Percentiles rank a stretch among this genome's conserved stretches.
phyloP scores from a whole-genome alignment of 129 eudicot genomes.

The Ambrosia trifida region DNA sequence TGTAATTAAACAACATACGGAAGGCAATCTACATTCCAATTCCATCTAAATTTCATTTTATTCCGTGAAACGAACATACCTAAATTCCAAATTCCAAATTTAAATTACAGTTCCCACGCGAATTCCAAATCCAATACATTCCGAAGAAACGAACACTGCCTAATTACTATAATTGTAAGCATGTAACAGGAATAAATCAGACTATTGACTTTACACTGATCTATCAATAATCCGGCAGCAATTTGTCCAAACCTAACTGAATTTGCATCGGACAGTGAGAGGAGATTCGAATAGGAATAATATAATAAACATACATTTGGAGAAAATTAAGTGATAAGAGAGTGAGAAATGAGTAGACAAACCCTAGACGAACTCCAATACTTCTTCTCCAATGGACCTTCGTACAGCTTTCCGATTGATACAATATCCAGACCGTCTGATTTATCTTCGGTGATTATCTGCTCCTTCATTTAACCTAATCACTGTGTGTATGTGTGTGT shows the following conservation, averaged over 20 bases:
- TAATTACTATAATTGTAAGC: slow-evolving; percentile 1
- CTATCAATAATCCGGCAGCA: slow-evolving; percentile 10
- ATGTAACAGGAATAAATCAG: slow-evolving; percentile 1
- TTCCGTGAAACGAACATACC: no score
- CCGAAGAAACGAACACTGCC: no score
- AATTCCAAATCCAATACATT: no score
- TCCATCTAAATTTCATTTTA: no score
- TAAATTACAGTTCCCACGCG: no score
- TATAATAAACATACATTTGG: not conserved
- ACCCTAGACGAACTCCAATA: slow-evolving; percentile 99
- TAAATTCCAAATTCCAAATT: no score
- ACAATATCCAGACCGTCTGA: slow-evolving; percentile 76
- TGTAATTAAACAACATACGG: no score
- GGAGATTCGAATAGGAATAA: not conserved
- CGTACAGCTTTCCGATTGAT: slow-evolving; percentile 70
- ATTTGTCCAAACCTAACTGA: slow-evolving; percentile 12
- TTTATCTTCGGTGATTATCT: slow-evolving; percentile 38
- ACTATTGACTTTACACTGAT: not conserved
- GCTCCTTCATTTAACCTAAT: slow-evolving; percentile 52
- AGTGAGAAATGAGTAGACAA: slow-evolving; percentile 35
- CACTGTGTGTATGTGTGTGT: not conserved
- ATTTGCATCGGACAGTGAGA: not conserved
- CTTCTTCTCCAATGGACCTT: slow-evolving; percentile 88
- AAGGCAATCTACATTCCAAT: no score
- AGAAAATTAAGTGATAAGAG: not conserved